Conservation (phyloP, 257 asterid species). For the Mentha longifolia region DNA sequence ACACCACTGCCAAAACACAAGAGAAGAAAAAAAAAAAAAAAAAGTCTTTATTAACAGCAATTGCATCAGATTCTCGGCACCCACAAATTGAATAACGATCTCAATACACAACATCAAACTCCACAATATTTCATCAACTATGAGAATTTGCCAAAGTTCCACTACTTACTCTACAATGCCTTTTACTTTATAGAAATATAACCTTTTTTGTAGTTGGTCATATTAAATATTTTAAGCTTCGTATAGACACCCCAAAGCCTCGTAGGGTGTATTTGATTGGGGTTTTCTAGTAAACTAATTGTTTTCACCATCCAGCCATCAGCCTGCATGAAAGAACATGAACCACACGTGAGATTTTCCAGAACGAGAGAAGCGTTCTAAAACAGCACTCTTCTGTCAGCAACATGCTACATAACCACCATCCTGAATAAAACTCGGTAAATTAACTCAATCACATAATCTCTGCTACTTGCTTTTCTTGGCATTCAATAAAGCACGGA, state of each 20-base stretch:
- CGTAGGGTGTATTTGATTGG: slow-evolving; percentile 85
- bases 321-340: slow-evolving; percentile 58
- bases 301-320: slow-evolving; percentile 98
- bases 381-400: slow-evolving; percentile 13
- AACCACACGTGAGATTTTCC: slow-evolving; percentile 31
- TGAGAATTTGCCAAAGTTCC: slow-evolving; percentile 16
- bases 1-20: slow-evolving; percentile 74
- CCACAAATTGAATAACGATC: slow-evolving; percentile 19
- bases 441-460: slow-evolving; percentile 17
- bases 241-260: slow-evolving; percentile 99
- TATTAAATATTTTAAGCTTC: slow-evolving; percentile 90
- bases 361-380: background rate
- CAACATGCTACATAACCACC: slow-evolving; percentile 13
- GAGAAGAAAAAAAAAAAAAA: too few relatives aligned
- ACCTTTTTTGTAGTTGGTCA: slow-evolving; percentile 96
- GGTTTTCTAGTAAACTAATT: slow-evolving; percentile 82
- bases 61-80: slow-evolving; percentile 12
- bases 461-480: too few relatives aligned
- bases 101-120: slow-evolving; percentile 6
- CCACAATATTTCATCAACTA: slow-evolving; percentile 15
- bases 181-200: slow-evolving; percentile 21
- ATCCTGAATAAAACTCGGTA: slow-evolving; percentile 21
- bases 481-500: too few relatives aligned
- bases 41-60: slow-evolving; percentile 24
- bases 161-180: slow-evolving; percentile 23